A percentile compares a stretch with the other conserved stretches of the same genome.
phyloP scores from a whole-genome alignment of 2,329 filamentous ascomycete species.

The Fusarium sp. region DNA sequence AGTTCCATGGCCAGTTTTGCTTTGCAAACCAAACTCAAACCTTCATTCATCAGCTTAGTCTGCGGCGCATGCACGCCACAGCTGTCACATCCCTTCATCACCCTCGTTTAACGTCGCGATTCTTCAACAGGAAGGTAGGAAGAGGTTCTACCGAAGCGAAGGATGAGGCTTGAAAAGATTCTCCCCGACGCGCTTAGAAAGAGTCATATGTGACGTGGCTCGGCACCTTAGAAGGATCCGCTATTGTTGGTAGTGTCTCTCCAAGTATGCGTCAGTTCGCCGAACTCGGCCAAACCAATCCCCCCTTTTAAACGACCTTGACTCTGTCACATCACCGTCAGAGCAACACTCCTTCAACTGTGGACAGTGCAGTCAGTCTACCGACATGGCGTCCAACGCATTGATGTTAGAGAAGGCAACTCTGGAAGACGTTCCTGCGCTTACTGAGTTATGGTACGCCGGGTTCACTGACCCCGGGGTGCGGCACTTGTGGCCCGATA shows the following conservation, averaged over 20 bases:
- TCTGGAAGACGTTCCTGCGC: slow-evolving; percentile 8
- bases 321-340: not conserved
- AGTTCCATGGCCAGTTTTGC: slow-evolving; percentile 1
- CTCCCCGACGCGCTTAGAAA: not conserved
- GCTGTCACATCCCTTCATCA: not conserved
- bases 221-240: not conserved
- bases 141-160: not conserved
- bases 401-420: slow-evolving; percentile 4
- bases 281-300: not conserved
- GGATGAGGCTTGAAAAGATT: not conserved
- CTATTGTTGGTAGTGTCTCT: not conserved
- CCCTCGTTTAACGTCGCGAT: not conserved
- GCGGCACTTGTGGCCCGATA: slow-evolving; percentile 12
- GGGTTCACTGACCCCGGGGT: slow-evolving; percentile 11
- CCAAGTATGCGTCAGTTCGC: not conserved
- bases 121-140: not conserved
- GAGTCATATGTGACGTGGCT: not conserved
- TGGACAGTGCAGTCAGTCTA: not conserved
- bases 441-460: slow-evolving; percentile 18
- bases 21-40: not conserved
- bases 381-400: not conserved
- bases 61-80: not conserved
- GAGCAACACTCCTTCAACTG: not conserved
- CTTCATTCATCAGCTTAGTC: not conserved
- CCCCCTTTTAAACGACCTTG: not conserved